Base-by-base conservation (phyloP, 148 eudicot genomes). In the Vaccinium vitisidaea region DNA sequence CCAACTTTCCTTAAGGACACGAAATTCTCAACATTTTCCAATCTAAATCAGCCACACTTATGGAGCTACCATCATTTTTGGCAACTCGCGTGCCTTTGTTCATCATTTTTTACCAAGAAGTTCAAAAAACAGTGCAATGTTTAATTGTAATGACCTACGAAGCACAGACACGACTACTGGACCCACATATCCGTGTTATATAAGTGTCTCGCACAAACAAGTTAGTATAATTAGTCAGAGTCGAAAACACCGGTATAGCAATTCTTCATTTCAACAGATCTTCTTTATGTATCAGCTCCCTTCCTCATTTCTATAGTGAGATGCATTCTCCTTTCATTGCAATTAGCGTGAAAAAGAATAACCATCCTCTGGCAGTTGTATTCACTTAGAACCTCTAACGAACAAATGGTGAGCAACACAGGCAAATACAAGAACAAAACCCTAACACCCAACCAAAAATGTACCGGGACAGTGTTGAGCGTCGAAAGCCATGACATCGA, bases 401-500 rank as follows among this genome's bases (percentile, higher is more conserved):
- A 43, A 4, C 46, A 43, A 43, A 43, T 5, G 46, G 46, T 43
- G 46, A 43, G 46, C 46, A 43, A 43, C 46, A 43, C 46, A 43
- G 0, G 46, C 7, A 43, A 5, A 43, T 43, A 43, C 46, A 5
- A 43, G 0, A 43, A 43, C 39, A 36, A n/a, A 75, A 59, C 25
- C 21, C 10, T 36, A 58, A 69, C 6, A 10, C 13, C 32, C 5
- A 30, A 59, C 16, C 16, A 43, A 58, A 63, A 1, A 8, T 12
- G 4, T 90, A 95, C 97, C 98, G 7, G 98, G 97, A 81, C 98
- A 95, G 73, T 94, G 98, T 58, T 89, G 84, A 59, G 98, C 98
- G 70, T 90, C 93, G 55, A 95, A 87, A 21, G 98, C 86, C 89
- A 92, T 86, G 83, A 89, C 89, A 0, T 87, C 49, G 48, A 94